Evolutionary conservation across 495 filamentous ascomycete species (phyloP).

Genomic region (Collariella sp.): DNA sequence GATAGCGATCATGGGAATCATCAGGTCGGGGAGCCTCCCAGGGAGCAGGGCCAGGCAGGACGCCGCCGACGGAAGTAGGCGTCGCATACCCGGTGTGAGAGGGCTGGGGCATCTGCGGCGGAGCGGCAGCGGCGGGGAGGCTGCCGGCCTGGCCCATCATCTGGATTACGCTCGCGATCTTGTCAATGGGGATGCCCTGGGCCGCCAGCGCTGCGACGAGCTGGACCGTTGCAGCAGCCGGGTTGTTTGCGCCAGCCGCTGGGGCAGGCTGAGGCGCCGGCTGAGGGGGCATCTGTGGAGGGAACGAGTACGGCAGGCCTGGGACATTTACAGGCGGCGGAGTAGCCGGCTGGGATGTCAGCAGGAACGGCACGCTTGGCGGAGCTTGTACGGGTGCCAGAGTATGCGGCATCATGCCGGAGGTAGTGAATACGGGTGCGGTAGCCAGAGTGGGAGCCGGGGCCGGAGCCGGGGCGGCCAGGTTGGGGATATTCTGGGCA

Average conservation of each 20-base stretch:
- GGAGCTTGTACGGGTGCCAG: constrained; percentile 13
- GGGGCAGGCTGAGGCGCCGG: constrained; percentile 28
- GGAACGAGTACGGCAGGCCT: constrained; percentile 34
- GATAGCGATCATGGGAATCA: constrained; percentile 54
- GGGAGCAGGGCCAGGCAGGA: constrained; percentile 25
- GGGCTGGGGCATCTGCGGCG: constrained; percentile 19
- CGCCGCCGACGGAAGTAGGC: constrained; percentile 21
- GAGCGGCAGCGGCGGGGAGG: constrained; percentile 8
- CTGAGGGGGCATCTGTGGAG: constrained; percentile 8
- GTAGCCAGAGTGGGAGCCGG: constrained; percentile 15
- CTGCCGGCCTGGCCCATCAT: constrained; percentile 30
- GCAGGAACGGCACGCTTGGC: constrained; percentile 18
- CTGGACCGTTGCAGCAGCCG: constrained; percentile 35
- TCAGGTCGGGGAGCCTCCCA: constrained; percentile 34
- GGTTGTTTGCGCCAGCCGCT: constrained; percentile 39
- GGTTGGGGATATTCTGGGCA: constrained; percentile 45
- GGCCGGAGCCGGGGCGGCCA: constrained; percentile 37
- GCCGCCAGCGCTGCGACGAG: constrained; percentile 40
- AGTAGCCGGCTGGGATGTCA: constrained; percentile 31
- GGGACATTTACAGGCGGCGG: constrained; percentile 55
- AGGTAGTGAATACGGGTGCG: constrained; percentile 12
- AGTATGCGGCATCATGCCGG: constrained; percentile 13
- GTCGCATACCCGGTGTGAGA: constrained; percentile 22
- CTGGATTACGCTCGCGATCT: constrained; percentile 40
- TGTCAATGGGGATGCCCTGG: constrained; percentile 37